Evolutionary conservation across 2,329 filamentous ascomycete genomes (phyloP), one percentile per base, ranked within the genome.

Genomic region (Stenocarpella maydis): DNA sequence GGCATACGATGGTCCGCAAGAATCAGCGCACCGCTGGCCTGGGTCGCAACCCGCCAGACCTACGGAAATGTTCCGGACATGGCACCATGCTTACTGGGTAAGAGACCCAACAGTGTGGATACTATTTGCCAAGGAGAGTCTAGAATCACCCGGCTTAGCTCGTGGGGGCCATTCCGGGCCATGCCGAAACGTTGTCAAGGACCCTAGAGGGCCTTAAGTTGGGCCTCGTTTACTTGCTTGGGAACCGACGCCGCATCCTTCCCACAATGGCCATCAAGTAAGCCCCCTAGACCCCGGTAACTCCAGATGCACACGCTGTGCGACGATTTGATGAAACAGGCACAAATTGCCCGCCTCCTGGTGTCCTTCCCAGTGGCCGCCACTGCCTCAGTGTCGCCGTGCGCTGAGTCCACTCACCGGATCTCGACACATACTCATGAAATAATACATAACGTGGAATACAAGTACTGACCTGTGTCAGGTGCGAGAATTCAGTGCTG

Each of bases 61-160:
- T 12, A 37, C 43, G 43, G 58, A 49, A 49, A 49, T 19, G 58
- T 49, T 24, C 43, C 58, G 58, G 58, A 49, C 58, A 34, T 63
- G 7, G 43, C 41, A 63, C 58, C 3, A 63, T 26, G 58, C 58
- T 61, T 17, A 61, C 12, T 47, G 58, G 58, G 21, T 5, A 8
- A 15, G 7, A 37, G 24, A 15, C 34, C 58, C 28, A 7, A 24
- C 28, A 12, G 15, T 14, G 43, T 37, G 43, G 43, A 19, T 10
- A 37, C n/a, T 37, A 21, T 17, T 4, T 6, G 12, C 49, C 5
- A 34, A 12, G 15, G 3, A 28, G 5, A 8, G n/a, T 37, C 43
- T n/a, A 63, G 58, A 49, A 21, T 55, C 15, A 26, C n/a, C 50
- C 50, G 39, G 19, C 50, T 55, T 26, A 28, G 24, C 21, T 55